These are phyloP conservation scores for Sphaerulina populicola DNA, from an alignment of 2,329 filamentous ascomycete genomes.

Conservation along the genomic window DNA sequence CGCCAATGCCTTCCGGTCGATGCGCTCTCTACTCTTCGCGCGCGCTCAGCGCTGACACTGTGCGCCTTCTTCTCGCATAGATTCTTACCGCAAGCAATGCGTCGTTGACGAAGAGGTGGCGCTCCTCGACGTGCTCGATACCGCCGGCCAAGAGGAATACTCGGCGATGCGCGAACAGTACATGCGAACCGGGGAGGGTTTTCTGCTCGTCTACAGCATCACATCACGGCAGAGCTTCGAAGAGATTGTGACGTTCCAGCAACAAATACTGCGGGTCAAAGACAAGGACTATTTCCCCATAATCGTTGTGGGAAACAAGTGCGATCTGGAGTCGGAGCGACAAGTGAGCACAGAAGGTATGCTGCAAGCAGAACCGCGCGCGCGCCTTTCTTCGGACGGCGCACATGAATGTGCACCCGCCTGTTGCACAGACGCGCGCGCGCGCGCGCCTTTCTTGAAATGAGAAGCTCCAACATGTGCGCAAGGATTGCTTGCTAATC, in stretches of 20 bases:
- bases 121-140: conserved; percentile 94
- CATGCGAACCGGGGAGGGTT: conserved; percentile 98
- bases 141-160: conserved; percentile 97
- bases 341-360: conserved; percentile 84
- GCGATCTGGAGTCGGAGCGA: conserved; percentile 88
- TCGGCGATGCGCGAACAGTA: conserved; percentile 99
- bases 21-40: background rate
- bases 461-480: background rate
- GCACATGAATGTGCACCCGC: conserved; percentile 18
- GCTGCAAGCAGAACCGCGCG: background rate
- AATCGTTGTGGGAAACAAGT: conserved; percentile 98
- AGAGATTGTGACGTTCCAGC: conserved; percentile 96
- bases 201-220: conserved; percentile 96
- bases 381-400: background rate
- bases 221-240: conserved; percentile 95
- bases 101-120: conserved; percentile 97
- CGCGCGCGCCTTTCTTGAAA: background rate
- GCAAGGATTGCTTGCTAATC: conserved; percentile 2
- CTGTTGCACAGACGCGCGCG: conserved; percentile 12
- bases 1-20: background rate
- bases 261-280: conserved; percentile 97
- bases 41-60: conserved; percentile 20
- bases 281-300: conserved; percentile 99
- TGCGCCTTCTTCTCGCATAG: conserved; percentile 43
- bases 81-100: conserved; percentile 99